Evolutionary conservation across 2,329 filamentous ascomycete genomes (phyloP).

Genomic region (Ceratocystis papillata): DNA sequence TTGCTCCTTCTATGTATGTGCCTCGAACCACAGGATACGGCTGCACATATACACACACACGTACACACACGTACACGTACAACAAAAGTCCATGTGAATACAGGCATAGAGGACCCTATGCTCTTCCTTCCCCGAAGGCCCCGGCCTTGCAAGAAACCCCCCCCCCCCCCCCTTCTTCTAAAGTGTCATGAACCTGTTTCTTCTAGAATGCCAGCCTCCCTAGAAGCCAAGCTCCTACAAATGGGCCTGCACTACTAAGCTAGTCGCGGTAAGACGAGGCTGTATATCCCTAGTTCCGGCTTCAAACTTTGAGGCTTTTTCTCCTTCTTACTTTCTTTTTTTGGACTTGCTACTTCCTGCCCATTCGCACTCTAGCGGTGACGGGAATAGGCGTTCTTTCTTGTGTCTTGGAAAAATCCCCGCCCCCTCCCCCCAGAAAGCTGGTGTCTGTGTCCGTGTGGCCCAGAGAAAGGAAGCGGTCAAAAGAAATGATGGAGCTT

Average conservation of each 20-base stretch:
- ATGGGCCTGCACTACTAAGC: too few species aligned
- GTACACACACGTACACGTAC: background rate
- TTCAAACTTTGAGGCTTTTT: conserved; percentile 10
- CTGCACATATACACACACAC: background rate
- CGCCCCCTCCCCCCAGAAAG: background rate
- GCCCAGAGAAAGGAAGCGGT: conserved; percentile 1
- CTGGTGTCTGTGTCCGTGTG: conserved; percentile 11
- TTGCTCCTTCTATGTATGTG: background rate
- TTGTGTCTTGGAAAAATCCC: conserved; percentile 7
- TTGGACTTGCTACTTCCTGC: background rate
- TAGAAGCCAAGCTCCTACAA: background rate
- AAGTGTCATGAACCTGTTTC: background rate
- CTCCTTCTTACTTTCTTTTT: background rate
- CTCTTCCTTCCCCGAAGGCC: background rate
- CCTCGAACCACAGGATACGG: background rate
- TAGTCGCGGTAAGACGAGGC: background rate
- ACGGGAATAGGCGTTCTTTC: background rate
- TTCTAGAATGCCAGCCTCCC: background rate
- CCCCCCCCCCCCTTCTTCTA: background rate
- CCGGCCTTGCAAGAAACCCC: background rate
- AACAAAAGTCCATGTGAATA: background rate
- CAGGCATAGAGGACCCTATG: background rate
- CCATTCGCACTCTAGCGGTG: background rate
- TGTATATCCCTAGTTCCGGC: background rate
- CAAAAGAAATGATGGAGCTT: background rate